These are phyloP conservation scores for Malania oleifera DNA, from an alignment of 164 flowering plant species.

Conservation along the genomic window DNA sequence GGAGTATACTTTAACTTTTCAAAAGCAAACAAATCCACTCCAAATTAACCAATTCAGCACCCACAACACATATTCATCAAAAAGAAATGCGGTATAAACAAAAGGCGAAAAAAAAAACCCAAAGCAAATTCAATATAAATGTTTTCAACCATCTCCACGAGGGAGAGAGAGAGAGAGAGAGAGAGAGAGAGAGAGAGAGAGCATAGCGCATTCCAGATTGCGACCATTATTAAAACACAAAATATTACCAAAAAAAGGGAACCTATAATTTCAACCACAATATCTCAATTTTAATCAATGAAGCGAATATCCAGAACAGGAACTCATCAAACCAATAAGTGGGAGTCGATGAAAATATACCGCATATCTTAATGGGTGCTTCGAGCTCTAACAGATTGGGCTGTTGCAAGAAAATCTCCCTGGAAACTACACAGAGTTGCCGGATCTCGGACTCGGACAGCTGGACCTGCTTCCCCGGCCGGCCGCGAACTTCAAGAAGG, in stretches of 20 bases:
- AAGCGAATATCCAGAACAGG: background rate
- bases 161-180: too few species aligned
- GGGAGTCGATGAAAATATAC: slow-evolving; percentile 27
- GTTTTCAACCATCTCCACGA: too few species aligned
- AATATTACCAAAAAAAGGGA: background rate
- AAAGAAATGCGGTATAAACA: too few species aligned
- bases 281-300: too few species aligned
- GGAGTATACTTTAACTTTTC: too few species aligned
- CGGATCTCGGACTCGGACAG: slow-evolving; percentile 72
- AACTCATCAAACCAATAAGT: slow-evolving; percentile 14
- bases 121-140: too few species aligned
- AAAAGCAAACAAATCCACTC: too few species aligned
- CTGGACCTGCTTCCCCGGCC: slow-evolving; percentile 76
- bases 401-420: slow-evolving; percentile 62
- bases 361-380: slow-evolving; percentile 86
- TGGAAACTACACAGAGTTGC: slow-evolving; percentile 55
- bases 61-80: too few species aligned
- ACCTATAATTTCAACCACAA: background rate
- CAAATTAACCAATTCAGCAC: too few species aligned
- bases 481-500: slow-evolving; percentile 52
- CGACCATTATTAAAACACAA: slow-evolving; percentile 9
- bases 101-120: too few species aligned
- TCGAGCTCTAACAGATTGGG: slow-evolving; percentile 73
- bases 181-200: too few species aligned
- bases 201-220: too few species aligned